phyloP scores from a whole-genome alignment of 306 rosid species.

The Rubus idaeus region DNA sequence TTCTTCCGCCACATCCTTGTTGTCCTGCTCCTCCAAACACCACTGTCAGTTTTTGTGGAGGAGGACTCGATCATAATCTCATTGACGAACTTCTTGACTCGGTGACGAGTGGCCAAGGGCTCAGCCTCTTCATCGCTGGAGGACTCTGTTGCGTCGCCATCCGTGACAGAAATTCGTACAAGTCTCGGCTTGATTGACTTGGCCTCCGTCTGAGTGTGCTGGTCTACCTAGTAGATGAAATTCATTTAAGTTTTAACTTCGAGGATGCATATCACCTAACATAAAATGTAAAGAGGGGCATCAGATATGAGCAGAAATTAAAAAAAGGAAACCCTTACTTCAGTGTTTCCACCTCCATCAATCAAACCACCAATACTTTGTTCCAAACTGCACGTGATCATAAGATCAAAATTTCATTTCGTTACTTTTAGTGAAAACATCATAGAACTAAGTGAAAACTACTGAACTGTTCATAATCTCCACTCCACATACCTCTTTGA shows the following conservation, averaged over 20 bases:
- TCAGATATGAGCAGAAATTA: background rate
- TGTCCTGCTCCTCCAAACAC: conserved; percentile 29
- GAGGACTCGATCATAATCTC: conserved; percentile 54
- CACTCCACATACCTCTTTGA: conserved; percentile 13
- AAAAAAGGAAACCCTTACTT: background rate
- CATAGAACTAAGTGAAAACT: background rate
- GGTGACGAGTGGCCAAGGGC: conserved; percentile 25
- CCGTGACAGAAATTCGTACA: conserved; percentile 59
- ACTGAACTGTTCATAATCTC: background rate
- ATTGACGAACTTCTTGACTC: conserved; percentile 56
- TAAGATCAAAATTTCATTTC: background rate
- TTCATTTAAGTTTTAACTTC: background rate
- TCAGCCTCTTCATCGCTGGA: conserved; percentile 68
- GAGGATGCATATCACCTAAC: background rate
- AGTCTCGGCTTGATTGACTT: conserved; percentile 30
- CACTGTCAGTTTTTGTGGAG: conserved; percentile 19
- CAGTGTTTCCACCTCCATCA: background rate
- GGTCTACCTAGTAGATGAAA: conserved; percentile 1
- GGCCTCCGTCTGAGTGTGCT: conserved; percentile 1
- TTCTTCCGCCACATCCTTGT: conserved; percentile 27
- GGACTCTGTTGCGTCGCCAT: conserved; percentile 76
- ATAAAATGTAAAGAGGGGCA: background rate
- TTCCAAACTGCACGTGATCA: conserved; percentile 13
- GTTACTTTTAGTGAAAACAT: background rate
- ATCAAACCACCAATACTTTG: background rate